Conservation (phyloP, 805 yeast genomes). For the Wickerhamomyces pijperi region DNA sequence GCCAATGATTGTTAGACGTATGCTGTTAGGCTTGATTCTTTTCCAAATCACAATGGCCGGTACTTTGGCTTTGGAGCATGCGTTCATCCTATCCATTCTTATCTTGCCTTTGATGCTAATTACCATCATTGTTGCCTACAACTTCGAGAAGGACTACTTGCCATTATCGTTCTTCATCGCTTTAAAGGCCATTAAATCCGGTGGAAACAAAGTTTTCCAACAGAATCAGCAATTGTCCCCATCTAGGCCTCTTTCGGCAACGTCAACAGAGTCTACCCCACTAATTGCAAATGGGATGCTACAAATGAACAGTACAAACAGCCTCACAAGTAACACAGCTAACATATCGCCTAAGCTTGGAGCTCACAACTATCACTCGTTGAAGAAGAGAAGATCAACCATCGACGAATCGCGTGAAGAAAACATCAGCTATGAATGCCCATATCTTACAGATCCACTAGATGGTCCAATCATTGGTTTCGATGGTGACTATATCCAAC, state of each 20-base stretch:
- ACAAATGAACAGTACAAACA: no score
- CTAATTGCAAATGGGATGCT: background rate
- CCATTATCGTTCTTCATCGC: conserved; percentile 86
- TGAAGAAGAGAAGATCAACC: conserved; percentile 15
- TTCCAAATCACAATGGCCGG: conserved; percentile 95
- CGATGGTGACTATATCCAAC: conserved; percentile 19
- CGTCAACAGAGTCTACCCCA: background rate
- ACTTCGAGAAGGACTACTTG: conserved; percentile 69
- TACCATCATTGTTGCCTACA: conserved; percentile 59
- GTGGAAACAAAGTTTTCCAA: no score
- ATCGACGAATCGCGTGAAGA: conserved; percentile 21
- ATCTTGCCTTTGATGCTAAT: conserved; percentile 68
- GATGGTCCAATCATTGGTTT: conserved; percentile 76
- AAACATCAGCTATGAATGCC: conserved; percentile 58
- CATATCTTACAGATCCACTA: conserved; percentile 53
- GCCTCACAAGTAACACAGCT: no score
- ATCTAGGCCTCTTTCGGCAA: background rate
- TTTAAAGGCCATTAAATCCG: conserved; percentile 50
- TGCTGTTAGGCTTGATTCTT: conserved; percentile 66
- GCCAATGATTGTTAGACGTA: conserved; percentile 82
- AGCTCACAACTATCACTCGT: background rate
- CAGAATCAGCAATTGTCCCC: conserved; percentile 1
- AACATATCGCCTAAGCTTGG: background rate
- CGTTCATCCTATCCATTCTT: conserved; percentile 61
- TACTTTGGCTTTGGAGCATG: conserved; percentile 70